A percentile compares a stretch with the other conserved stretches of the same genome.
Conservation (phyloP, 306 rosid species). For the Quercus rubra region DNA sequence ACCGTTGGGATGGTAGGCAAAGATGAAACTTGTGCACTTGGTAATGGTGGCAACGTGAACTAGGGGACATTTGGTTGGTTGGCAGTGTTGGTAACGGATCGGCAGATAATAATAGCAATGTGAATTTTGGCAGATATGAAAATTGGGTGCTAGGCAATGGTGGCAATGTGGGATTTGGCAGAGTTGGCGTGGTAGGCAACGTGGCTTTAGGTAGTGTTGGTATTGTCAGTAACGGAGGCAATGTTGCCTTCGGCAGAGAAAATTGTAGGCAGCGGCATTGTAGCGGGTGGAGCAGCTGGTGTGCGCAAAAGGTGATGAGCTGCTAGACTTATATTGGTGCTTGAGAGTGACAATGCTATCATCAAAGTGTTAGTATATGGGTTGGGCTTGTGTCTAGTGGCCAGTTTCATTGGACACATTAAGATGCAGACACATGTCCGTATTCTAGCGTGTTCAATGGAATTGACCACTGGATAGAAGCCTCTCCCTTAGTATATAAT, state of each 20-base stretch:
- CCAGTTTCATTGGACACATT: no score
- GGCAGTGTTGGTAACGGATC: slow-evolving; percentile 24
- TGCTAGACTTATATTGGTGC: slow-evolving; percentile 19
- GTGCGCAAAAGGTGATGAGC: slow-evolving; percentile 29
- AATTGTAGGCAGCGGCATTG: slow-evolving; percentile 15
- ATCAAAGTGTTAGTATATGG: no score
- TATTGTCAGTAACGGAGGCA: slow-evolving; percentile 6
- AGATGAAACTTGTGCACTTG: slow-evolving; percentile 6
- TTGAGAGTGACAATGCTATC: slow-evolving; percentile 1
- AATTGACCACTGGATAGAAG: no score
- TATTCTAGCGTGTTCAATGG: no score
- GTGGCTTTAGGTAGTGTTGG: slow-evolving; percentile 10
- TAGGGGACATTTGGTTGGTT: not conserved
- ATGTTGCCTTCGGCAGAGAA: slow-evolving; percentile 14
- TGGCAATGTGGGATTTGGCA: slow-evolving; percentile 9
- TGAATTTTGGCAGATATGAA: not conserved
- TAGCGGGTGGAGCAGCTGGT: slow-evolving; percentile 19
- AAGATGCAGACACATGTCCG: no score
- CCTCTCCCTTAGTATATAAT: no score
- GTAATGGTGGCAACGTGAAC: slow-evolving; percentile 24
- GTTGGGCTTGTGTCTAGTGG: no score
- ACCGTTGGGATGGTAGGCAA: slow-evolving; percentile 13
- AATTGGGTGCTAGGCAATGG: not conserved
- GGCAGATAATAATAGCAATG: slow-evolving; percentile 12
- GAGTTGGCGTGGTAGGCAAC: not conserved